Evolutionary conservation across 2,329 filamentous ascomycete genomes (phyloP), one percentile per base, ranked within the genome.

Genomic region (Epichloe typhina): DNA sequence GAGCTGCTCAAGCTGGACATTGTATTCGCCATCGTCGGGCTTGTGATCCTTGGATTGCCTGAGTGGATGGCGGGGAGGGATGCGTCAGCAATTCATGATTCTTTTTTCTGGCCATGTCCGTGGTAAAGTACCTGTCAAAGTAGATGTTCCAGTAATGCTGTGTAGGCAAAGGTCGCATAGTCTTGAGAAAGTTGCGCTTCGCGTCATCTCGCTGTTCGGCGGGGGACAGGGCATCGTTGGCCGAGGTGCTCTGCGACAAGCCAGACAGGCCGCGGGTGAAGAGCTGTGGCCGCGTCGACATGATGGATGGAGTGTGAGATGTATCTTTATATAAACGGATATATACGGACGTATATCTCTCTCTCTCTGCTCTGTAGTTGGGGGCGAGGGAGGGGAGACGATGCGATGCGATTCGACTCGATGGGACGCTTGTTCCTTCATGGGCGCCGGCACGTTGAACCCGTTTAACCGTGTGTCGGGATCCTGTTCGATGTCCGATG

Each of bases 121-220:
- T 31, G 23, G 19, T 13, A 26, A 9, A 15, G 26, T 43, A 78
- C 69, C 78, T 71, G 65, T 83, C 80, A 62, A 83, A 83, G 64
- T 76, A 86, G 58, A 87, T 82, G 58, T 83, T 75, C 79, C 87
- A 88, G 70, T 86, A 88, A 65, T 90, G 83, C 70, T 90, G 85
- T 31, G 86, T 85, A 15, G 85, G 81, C 57, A 89, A 73, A 48
- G 84, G 76, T 50, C 88, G 75, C 73, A 80, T 83, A 31, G 82
- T 76, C 67, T 87, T 82, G 58, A 88, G 75, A 66, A 90, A 86
- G 72, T 89, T 89, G 71, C 85, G 82, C 80, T 89, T 89, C 51
- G 85, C 85, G 67, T 84, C 82, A 66, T 86, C 84, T 61, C 86
- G 83, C 66, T 82, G 76, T 61, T 83, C 80, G 50, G 86, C 84